Base-by-base conservation (phyloP, 345 rosid genomes). In the Salix viminalis region DNA sequence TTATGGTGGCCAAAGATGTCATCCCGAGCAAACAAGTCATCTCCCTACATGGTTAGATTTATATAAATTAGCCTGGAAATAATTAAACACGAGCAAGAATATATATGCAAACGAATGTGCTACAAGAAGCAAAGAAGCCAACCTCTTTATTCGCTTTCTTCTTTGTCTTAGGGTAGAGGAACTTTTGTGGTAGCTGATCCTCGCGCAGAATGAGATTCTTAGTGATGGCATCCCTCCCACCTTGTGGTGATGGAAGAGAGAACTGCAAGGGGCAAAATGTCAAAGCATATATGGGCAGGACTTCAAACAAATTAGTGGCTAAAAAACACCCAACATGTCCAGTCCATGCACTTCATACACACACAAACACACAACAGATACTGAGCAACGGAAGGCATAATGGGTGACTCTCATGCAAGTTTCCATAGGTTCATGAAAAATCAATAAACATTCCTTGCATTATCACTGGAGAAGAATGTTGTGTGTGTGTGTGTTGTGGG, bases 121-220 rank as follows among this genome's bases (percentile, higher is more conserved):
- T 39, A 48, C 12, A 44, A 15, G 6, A 44, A 74, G 7, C 16
- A 46, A 62, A 14, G 46, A 73, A 1, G 81, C 80, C 79, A 23
- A 94, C 99, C 92, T 81, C 71, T 76, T 89, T 92, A 75, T 81
- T 86, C 56, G 72, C 74, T 85, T 92, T 91, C 93, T 93, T 92
- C 88, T 91, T 96, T 64, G 85, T 88, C 87, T 79, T 96, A n/a
- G 98, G 97, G 61, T 90, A 41, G 70, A 96, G 95, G 73, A 81
- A 84, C 87, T 91, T 96, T 66, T 87, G 92, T 39, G 99, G 98
- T 65, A 96, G 88, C 80, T 96, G 99, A 84, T 96, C 99, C 83
- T 96, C 99, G 19, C 98, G 92, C 67, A 96, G 72, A 74, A 96
- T 77, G 14, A 85, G 81, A 80, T 91, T 93, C 86, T 92, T 96